Evolutionary conservation across 768 basidiomycete species (phyloP), one percentile per base, ranked within the genome.

Genomic region (Podaxis sp.): DNA sequence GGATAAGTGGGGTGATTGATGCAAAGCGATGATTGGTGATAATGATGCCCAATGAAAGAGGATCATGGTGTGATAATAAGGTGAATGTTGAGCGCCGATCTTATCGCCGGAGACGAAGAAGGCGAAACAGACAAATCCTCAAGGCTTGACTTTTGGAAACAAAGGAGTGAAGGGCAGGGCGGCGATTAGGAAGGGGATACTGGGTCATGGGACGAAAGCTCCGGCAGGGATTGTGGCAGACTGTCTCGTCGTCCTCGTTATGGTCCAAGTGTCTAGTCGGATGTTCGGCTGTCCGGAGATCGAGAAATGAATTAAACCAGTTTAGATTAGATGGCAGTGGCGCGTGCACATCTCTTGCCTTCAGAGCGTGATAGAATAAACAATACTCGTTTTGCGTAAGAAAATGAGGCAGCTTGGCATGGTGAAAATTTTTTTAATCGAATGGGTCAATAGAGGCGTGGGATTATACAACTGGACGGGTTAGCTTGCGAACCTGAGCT

Each of bases 301-400:
- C 6, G 27, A 49, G 19, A 40, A 47, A 46, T 58, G 46, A 58
- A 49, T 49, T 38, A 43, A 29, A 13, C 38, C 29, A 27, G 29
- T 12, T 25, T 56, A 56, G 57, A 58, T 58, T 58, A 58, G 57
- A 58, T 58, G 49, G 19, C 22, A 25, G 49, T 12, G 24, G 49
- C 49, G 49, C 25, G 36, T 40, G 36, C 33, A 50, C 50, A 49
- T 37, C 46, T 58, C 13, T 22, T 33, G 29, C 49, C 29, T 36
- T 55, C 19, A 25, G n/a, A 22, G 36, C 13, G 17, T 24, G 57
- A 50, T 50, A 25, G 57, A 58, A 49, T 47, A 36, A 15, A 27
- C 33, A 49, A 47, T 58, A 37, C 57, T 43, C 29, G 54, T 22
- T 58, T 58, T 49, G 57, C 57, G 57, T 58, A 58, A 58, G 33